Conservation (phyloP, 352 stramenopile species). For the Pythium sukuiense region DNA sequence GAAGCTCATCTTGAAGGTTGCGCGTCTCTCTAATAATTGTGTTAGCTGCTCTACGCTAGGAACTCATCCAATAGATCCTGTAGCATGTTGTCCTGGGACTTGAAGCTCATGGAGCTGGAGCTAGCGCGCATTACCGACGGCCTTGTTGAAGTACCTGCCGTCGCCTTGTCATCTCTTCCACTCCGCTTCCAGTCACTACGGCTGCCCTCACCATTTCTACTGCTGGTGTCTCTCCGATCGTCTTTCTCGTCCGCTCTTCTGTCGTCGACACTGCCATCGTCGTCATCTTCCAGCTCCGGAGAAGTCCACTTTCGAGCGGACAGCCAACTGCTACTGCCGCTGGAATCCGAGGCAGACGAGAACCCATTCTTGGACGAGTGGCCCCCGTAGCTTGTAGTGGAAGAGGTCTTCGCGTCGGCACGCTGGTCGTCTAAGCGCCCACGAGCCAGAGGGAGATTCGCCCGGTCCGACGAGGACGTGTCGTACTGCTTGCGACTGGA, state of each 20-base stretch:
- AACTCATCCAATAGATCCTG: conserved; percentile 80
- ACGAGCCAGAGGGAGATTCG: not conserved
- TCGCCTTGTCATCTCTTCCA: not conserved
- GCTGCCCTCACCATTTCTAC: conserved; percentile 18
- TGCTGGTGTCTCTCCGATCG: not conserved
- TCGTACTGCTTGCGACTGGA: conserved; percentile 24
- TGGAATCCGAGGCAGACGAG: conserved; percentile 4
- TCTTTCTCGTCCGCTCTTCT: conserved; percentile 4
- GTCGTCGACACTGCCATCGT: conserved; percentile 13
- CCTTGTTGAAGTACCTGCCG: not conserved
- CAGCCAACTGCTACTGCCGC: conserved; percentile 14
- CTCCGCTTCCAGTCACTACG: not conserved
- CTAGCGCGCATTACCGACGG: conserved; percentile 1
- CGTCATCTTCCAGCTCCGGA: conserved; percentile 35
- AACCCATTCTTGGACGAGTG: conserved; percentile 24
- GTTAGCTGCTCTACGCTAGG: conserved; percentile 26
- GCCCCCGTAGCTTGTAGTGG: not conserved
- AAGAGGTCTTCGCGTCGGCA: conserved; percentile 23
- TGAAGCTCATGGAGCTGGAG: conserved; percentile 18
- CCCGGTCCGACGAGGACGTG: not conserved
- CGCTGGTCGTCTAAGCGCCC: conserved; percentile 21
- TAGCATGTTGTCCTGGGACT: conserved; percentile 43
- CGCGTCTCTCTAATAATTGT: not conserved
- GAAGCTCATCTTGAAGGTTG: too few species aligned
- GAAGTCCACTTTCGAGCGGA: conserved; percentile 41